Evolutionary conservation across 2,329 filamentous ascomycete species (phyloP).

Genomic region (Aspergillus alliaceus): DNA sequence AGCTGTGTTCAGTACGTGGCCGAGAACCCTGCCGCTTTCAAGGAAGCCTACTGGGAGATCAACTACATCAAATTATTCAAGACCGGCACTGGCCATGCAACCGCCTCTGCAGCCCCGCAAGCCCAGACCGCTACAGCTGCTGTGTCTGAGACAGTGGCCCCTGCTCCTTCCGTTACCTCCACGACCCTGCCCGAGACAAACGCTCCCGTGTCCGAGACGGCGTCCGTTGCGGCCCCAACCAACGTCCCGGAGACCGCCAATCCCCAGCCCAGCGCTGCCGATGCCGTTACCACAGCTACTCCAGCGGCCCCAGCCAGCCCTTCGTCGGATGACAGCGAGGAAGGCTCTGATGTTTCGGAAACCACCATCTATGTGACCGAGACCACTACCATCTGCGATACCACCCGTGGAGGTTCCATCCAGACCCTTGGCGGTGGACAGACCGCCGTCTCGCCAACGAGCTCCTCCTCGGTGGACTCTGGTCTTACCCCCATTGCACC

Average conservation of each 20-base stretch:
- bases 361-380: constrained; percentile 12
- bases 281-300: not conserved
- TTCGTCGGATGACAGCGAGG: not conserved
- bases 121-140: not conserved
- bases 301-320: not conserved
- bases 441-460: not conserved
- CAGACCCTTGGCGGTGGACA: not conserved
- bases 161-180: not conserved
- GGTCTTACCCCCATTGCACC: not conserved
- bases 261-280: not conserved
- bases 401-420: not conserved
- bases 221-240: not conserved
- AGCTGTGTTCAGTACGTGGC: constrained; percentile 71
- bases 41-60: constrained; percentile 75
- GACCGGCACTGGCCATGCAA: constrained; percentile 17
- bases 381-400: constrained; percentile 20
- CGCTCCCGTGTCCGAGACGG: not conserved
- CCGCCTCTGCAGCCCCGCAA: not conserved
- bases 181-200: not conserved
- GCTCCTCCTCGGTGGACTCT: not conserved
- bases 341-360: not conserved
- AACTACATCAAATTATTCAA: constrained; percentile 69
- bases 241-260: not conserved
- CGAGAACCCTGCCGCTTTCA: constrained; percentile 67
- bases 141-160: not conserved